phyloP scores from a whole-genome alignment of 768 basidiomycete genomes.

The Naganishia vaughanmartiniae region DNA sequence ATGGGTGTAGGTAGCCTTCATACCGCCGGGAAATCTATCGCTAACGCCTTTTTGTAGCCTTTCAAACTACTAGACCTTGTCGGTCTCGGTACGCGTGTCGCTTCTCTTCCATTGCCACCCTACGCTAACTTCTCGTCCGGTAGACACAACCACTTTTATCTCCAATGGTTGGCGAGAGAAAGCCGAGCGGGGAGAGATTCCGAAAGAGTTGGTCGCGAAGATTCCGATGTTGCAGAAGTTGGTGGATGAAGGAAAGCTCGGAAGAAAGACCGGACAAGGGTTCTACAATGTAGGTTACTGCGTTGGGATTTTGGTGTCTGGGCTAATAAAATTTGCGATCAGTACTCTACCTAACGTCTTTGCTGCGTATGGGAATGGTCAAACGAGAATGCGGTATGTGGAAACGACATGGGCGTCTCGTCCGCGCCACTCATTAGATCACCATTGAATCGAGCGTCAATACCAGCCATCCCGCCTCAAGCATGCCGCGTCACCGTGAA shows the following conservation, averaged over 20 bases:
- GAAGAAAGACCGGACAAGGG: constrained; percentile 55
- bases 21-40: background rate
- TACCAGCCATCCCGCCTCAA: background rate
- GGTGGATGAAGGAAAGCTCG: constrained; percentile 53
- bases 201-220: constrained; percentile 46
- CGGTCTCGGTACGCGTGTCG: constrained; percentile 37
- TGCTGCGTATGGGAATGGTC: background rate
- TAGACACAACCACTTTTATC: constrained; percentile 53
- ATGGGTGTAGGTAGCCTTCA: constrained; percentile 47
- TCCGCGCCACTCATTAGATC: background rate
- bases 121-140: background rate
- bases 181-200: constrained; percentile 49
- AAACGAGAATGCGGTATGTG: background rate
- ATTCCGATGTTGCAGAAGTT: constrained; percentile 52
- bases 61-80: constrained; percentile 55
- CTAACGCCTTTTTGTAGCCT: constrained; percentile 36
- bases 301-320: background rate
- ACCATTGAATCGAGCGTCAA: background rate
- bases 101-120: background rate
- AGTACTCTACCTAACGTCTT: background rate
- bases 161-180: constrained; percentile 54
- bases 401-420: background rate
- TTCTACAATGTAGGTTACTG: constrained; percentile 52
- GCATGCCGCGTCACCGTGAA: background rate
- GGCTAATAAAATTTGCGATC: background rate